A percentile compares a stretch with the other conserved stretches of the same genome.
Conservation (phyloP, 495 filamentous ascomycete species). For the Halenospora varia region DNA sequence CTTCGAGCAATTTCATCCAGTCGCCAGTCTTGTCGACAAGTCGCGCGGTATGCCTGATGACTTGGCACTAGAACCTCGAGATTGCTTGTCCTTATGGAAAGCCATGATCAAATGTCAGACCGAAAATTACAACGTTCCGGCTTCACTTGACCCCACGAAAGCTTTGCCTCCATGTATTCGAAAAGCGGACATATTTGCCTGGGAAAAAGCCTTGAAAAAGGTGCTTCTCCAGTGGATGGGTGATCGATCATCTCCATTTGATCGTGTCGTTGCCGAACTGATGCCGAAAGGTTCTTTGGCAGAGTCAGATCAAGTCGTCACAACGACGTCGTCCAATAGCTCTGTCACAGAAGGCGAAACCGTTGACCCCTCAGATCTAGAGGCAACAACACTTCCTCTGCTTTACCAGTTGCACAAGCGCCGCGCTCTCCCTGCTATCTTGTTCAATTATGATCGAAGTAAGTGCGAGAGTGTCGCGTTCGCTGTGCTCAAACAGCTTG, state of each 20-base stretch:
- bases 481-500: conserved; percentile 44
- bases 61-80: conserved; percentile 62
- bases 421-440: conserved; percentile 64
- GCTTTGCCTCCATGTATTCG: conserved; percentile 38
- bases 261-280: conserved; percentile 44
- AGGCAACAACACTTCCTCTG: conserved; percentile 51
- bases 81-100: conserved; percentile 62
- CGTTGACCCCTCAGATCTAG: conserved; percentile 25
- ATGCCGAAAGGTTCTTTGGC: neutral
- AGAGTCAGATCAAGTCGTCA: neutral
- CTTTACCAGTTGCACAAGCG: conserved; percentile 56
- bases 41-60: conserved; percentile 59
- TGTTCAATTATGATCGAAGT: conserved; percentile 72
- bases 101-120: conserved; percentile 52
- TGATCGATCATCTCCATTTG: conserved; percentile 56
- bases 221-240: conserved; percentile 57
- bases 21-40: conserved; percentile 55
- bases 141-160: conserved; percentile 41
- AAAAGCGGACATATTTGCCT: conserved; percentile 60
- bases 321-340: conserved; percentile 16
- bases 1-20: conserved; percentile 65
- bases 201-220: conserved; percentile 60
- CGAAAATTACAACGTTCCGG: conserved; percentile 37
- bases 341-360: conserved; percentile 12
- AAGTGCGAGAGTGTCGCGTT: conserved; percentile 55